phyloP scores from a whole-genome alignment of 352 stramenopile genomes.

The Blastocystis sp. region DNA sequence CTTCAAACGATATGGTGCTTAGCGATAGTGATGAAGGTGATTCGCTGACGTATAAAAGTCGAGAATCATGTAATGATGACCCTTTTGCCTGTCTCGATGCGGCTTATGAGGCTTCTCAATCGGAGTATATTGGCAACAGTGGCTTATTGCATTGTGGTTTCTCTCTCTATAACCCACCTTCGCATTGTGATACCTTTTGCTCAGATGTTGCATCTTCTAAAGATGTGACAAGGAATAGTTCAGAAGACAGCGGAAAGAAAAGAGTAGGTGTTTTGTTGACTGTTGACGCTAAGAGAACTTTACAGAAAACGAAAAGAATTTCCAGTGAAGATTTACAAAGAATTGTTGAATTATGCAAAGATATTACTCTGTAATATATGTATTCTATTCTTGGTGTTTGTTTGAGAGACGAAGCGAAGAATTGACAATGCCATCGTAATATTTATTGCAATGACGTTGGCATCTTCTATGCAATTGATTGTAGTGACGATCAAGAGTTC shows the following conservation, averaged over 20 bases:
- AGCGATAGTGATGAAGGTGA: constrained; percentile 23
- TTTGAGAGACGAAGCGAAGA: constrained; percentile 37
- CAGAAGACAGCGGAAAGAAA: neutral
- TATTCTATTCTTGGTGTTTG: constrained; percentile 19
- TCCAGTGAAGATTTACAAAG: constrained; percentile 14
- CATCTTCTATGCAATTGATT: neutral
- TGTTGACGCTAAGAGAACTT: neutral
- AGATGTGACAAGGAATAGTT: neutral
- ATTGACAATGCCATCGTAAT: neutral
- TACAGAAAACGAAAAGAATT: constrained; percentile 21
- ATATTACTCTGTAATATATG: constrained; percentile 59
- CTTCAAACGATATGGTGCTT: neutral
- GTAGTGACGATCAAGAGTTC: neutral
- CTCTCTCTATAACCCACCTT: neutral
- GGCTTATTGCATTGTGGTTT: neutral
- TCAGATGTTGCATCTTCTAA: neutral
- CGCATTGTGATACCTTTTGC: neutral
- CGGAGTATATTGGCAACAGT: neutral
- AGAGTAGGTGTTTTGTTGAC: neutral
- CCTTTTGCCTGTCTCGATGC: constrained; percentile 32
- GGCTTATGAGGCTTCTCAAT: neutral
- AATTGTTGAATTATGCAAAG: constrained; percentile 53
- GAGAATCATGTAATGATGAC: neutral
- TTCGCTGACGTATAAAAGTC: neutral
- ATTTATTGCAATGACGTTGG: neutral